Percentiles rank a stretch among this genome's conserved stretches.
Evolutionary conservation across 306 rosid genomes (phyloP).

Genomic region (Sicyos edulis): DNA sequence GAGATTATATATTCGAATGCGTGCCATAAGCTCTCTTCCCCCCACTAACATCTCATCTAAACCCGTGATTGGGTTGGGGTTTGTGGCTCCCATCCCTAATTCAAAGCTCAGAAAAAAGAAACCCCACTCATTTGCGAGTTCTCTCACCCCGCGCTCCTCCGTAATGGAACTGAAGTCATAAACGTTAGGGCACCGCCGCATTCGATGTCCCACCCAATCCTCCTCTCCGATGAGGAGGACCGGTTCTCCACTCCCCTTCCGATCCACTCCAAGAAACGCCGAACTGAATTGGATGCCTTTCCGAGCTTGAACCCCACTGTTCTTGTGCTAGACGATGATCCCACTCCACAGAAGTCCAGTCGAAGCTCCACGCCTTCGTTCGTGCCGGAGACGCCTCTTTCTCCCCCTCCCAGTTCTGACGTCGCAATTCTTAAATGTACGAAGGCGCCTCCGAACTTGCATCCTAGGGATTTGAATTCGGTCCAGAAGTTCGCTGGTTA

Average conservation of each 20-base stretch:
- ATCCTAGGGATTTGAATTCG: slow-evolving; percentile 40
- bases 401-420: slow-evolving; percentile 37
- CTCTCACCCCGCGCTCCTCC: too few species aligned
- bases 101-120: too few species aligned
- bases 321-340: slow-evolving; percentile 65
- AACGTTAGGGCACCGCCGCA: slow-evolving; percentile 3
- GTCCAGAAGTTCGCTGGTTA: slow-evolving; percentile 34
- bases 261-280: slow-evolving; percentile 49
- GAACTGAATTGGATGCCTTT: slow-evolving; percentile 35
- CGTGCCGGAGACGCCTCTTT: slow-evolving; percentile 71
- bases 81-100: too few species aligned
- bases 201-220: slow-evolving; percentile 47
- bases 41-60: too few species aligned
- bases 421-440: slow-evolving; percentile 54
- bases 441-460: slow-evolving; percentile 19
- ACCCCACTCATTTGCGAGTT: too few species aligned
- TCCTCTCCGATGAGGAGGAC: slow-evolving; percentile 84
- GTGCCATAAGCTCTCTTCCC: too few species aligned
- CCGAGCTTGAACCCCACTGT: slow-evolving; percentile 27
- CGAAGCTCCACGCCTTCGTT: slow-evolving; percentile 32
- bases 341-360: slow-evolving; percentile 51
- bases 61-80: too few species aligned
- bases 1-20: too few species aligned
- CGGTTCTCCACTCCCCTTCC: slow-evolving; percentile 37
- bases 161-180: not conserved